A percentile compares a stretch with the other conserved stretches of the same genome.
These are phyloP conservation scores for Cryptococcus depauperatus DNA, from an alignment of 1,284 basidiomycete species.

Conservation along the genomic window DNA sequence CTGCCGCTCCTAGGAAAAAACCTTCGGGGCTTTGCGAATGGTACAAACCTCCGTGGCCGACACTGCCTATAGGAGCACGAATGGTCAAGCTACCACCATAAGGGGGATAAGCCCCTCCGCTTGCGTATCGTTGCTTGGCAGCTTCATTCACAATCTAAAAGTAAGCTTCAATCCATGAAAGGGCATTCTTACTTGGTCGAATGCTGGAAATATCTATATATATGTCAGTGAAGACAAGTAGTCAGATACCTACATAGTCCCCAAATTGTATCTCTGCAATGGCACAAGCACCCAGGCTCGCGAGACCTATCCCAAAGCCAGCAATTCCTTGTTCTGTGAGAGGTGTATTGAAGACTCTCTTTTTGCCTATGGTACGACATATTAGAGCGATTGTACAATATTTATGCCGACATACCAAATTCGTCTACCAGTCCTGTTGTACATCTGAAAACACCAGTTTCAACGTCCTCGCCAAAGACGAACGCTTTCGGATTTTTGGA, in stretches of 20 bases:
- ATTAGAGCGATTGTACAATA: background rate
- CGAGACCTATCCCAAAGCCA: conserved; percentile 86
- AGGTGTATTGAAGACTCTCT: conserved; percentile 92
- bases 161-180: conserved; percentile 3
- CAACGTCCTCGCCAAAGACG: conserved; percentile 88
- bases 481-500: conserved; percentile 75
- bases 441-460: conserved; percentile 80
- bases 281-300: conserved; percentile 86
- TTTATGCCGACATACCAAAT: conserved; percentile 55
- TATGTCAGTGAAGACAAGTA: background rate
- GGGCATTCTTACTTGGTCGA: conserved; percentile 63
- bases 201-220: conserved; percentile 82
- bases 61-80: conserved; percentile 78
- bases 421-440: conserved; percentile 79
- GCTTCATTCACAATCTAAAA: conserved; percentile 85
- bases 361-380: conserved; percentile 53
- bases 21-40: conserved; percentile 93
- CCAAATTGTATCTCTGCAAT: conserved; percentile 80
- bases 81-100: conserved; percentile 73
- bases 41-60: conserved; percentile 87
- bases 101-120: conserved; percentile 62
- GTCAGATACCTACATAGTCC: conserved; percentile 32
- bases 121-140: conserved; percentile 84
- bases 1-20: conserved; percentile 83
- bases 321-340: conserved; percentile 91